A percentile compares a stretch with the other conserved stretches of the same genome.
Evolutionary conservation across 2,329 filamentous ascomycete species (phyloP).

Genomic region (Phialophora chinensis): DNA sequence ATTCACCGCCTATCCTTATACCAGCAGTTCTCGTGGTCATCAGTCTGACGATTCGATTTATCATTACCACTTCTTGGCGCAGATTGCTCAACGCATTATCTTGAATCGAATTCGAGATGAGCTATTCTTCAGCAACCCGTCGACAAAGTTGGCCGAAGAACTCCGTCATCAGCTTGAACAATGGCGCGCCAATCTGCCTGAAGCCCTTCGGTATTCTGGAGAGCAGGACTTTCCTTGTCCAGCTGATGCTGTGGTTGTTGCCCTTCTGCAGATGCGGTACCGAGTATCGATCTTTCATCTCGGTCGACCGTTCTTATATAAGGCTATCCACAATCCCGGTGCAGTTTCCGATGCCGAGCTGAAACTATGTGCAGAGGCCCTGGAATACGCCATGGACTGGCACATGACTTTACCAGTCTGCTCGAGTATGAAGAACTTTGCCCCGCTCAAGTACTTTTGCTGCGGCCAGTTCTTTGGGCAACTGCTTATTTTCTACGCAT

Average conservation of each 20-base stretch:
- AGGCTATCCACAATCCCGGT: conserved; percentile 49
- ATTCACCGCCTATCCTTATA: conserved; percentile 55
- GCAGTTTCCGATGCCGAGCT: conserved; percentile 49
- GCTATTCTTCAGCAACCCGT: conserved; percentile 56
- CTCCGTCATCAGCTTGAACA: conserved; percentile 62
- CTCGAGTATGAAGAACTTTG: conserved; percentile 50
- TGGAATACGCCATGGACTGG: conserved; percentile 52
- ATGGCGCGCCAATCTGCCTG: conserved; percentile 60
- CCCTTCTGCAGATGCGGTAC: conserved; percentile 33
- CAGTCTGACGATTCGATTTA: conserved; percentile 61
- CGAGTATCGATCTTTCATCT: conserved; percentile 34
- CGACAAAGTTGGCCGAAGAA: conserved; percentile 56
- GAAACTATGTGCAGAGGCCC: conserved; percentile 48
- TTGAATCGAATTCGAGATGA: conserved; percentile 55
- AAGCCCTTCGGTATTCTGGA: conserved; percentile 55
- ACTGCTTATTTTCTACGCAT: conserved; percentile 51
- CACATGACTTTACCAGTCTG: conserved; percentile 49
- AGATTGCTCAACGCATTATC: conserved; percentile 63
- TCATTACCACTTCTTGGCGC: conserved; percentile 63
- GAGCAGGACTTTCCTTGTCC: conserved; percentile 22
- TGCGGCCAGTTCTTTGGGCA: conserved; percentile 52
- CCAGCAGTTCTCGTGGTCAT: conserved; percentile 44
- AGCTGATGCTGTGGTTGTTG: conserved; percentile 32
- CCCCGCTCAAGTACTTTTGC: conserved; percentile 51
- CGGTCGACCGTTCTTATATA: conserved; percentile 39